Percentiles rank a stretch among this genome's conserved stretches.
Conservation (phyloP, 106 monocot species). For the Alisma plantagoaquatica region DNA sequence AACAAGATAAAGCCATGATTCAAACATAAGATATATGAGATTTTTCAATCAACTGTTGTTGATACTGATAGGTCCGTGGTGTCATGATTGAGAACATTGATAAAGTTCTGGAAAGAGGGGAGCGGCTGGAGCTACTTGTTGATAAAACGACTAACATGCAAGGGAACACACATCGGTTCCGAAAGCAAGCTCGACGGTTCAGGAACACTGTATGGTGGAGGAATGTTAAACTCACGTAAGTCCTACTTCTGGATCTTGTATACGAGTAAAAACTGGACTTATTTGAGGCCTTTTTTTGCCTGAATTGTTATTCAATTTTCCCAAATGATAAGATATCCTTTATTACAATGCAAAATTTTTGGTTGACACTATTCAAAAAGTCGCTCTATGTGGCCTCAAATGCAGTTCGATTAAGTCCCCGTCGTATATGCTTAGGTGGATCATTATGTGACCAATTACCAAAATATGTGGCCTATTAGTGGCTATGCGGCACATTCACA, state of each 20-base stretch:
- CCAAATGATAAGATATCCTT: background rate
- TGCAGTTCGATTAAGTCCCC: no score
- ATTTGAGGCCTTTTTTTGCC: no score
- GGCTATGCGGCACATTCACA: no score
- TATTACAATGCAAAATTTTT: background rate
- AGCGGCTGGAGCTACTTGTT: slow-evolving; percentile 83
- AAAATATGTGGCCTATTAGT: no score
- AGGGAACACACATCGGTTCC: slow-evolving; percentile 80
- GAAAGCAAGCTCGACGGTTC: slow-evolving; percentile 88
- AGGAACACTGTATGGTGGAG: slow-evolving; percentile 82
- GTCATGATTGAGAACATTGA: slow-evolving; percentile 99
- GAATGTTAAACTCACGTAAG: slow-evolving; percentile 93
- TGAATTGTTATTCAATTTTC: background rate
- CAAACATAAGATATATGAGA: no score
- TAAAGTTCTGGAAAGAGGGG: slow-evolving; percentile 97
- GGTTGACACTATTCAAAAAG: background rate
- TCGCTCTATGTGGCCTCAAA: background rate
- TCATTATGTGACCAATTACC: no score
- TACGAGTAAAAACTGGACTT: no score
- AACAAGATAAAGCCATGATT: no score
- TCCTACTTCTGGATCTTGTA: background rate
- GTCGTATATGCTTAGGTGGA: no score
- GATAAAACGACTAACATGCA: slow-evolving; percentile 94
- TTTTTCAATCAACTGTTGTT: no score
- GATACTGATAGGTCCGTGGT: slow-evolving; percentile 72